phyloP scores from a whole-genome alignment of 345 rosid species.

The Eucalyptus coolabah region DNA sequence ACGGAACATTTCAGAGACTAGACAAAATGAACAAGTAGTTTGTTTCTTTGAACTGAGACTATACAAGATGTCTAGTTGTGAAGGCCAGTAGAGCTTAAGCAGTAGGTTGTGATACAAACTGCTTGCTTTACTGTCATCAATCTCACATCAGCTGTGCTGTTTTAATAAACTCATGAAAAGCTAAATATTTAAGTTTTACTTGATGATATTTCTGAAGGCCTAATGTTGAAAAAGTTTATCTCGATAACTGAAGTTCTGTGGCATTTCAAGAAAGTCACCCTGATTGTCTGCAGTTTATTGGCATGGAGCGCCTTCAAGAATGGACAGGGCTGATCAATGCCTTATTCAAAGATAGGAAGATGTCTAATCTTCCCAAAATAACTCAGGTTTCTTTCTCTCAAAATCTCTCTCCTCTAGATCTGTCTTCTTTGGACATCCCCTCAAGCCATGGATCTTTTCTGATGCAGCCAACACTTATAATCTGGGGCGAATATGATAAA shows the following conservation, averaged over 20 bases:
- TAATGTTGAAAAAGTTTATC: background rate
- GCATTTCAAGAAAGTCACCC: background rate
- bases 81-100: background rate
- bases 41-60: background rate
- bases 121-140: background rate
- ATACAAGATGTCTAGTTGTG: background rate
- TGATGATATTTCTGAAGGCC: background rate
- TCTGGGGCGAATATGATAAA: constrained; percentile 3
- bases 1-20: background rate
- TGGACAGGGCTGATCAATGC: background rate
- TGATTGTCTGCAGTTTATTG: background rate
- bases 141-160: background rate
- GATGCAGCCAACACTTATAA: background rate
- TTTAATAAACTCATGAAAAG: background rate
- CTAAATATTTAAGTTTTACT: background rate
- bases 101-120: background rate
- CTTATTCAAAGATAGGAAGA: background rate
- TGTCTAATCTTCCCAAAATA: constrained; percentile 1
- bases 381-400: background rate
- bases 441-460: background rate
- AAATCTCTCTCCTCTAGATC: background rate
- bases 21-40: background rate
- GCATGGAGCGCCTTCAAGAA: background rate
- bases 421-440: background rate
- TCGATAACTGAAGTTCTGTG: background rate